phyloP scores from a whole-genome alignment of 495 filamentous ascomycete genomes.

The Trichoderma asperelloides region DNA sequence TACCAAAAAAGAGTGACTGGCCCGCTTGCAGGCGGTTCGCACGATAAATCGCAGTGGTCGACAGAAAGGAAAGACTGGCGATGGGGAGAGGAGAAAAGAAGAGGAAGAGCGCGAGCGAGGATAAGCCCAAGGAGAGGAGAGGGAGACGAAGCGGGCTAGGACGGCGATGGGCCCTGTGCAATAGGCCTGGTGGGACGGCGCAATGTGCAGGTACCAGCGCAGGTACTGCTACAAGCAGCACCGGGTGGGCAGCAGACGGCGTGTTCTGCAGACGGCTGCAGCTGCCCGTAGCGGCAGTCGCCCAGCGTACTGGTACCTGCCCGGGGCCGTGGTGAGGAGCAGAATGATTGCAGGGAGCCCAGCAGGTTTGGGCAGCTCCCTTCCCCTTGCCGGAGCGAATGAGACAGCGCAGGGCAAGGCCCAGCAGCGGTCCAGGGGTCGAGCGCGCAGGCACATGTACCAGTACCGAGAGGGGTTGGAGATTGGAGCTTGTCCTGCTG shows the following conservation, averaged over 20 bases:
- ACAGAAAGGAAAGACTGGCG: slow-evolving; percentile 28
- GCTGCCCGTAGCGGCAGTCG: not conserved
- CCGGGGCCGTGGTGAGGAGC: not conserved
- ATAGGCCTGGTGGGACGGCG: not conserved
- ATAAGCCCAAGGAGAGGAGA: not conserved
- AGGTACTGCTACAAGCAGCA: not conserved
- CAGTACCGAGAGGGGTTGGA: not conserved
- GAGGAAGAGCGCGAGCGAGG: slow-evolving; percentile 15
- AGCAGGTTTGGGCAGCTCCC: not conserved
- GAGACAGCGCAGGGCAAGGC: slow-evolving; percentile 1
- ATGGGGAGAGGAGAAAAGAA: slow-evolving; percentile 22
- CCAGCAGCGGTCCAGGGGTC: not conserved
- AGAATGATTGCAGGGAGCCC: slow-evolving; percentile 2
- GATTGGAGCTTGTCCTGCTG: not conserved
- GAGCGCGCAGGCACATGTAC: not conserved
- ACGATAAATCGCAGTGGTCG: slow-evolving; percentile 20
- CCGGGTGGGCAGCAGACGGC: not conserved
- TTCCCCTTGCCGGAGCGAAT: slow-evolving; percentile 1
- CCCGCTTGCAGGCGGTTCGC: slow-evolving; percentile 35
- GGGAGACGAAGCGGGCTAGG: not conserved
- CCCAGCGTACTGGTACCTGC: not conserved
- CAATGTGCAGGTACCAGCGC: not conserved
- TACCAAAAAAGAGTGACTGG: slow-evolving; percentile 34
- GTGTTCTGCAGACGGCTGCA: too few species aligned
- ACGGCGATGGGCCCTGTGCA: not conserved